Evolutionary conservation across 345 rosid species (phyloP).

Genomic region (Populus tremula): DNA sequence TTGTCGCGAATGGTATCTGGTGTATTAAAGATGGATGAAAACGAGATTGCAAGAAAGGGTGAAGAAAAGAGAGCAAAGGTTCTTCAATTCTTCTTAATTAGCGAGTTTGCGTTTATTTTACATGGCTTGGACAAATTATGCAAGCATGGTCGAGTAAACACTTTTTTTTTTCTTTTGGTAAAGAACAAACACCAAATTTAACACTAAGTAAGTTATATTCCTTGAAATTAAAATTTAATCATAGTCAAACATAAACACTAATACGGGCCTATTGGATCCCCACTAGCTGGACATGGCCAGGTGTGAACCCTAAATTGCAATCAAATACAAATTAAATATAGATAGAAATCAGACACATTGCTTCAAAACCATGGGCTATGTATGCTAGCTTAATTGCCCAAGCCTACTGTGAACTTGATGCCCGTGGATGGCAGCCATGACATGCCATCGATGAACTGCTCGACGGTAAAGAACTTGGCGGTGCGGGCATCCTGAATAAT

Average conservation of each 20-base stretch:
- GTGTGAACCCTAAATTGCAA: not conserved
- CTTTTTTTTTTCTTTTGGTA: too few species aligned
- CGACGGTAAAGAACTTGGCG: conserved; percentile 24
- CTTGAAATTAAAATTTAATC: not conserved
- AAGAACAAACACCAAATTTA: too few species aligned
- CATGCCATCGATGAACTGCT: conserved; percentile 22
- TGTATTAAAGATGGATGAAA: not conserved
- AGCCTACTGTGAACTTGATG: conserved; percentile 21
- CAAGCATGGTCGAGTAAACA: too few species aligned
- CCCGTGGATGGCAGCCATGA: conserved; percentile 28
- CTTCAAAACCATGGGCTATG: not conserved
- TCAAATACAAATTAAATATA: not conserved
- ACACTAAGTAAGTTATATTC: not conserved
- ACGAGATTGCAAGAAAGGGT: conserved; percentile 15
- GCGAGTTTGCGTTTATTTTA: too few species aligned
- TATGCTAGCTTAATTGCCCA: conserved; percentile 7
- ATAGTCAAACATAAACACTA: not conserved
- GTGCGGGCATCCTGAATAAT: conserved; percentile 16
- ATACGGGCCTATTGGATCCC: not conserved
- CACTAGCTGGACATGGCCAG: not conserved
- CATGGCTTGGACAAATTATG: too few species aligned
- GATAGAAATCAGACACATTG: not conserved
- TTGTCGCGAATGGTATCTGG: conserved; percentile 20
- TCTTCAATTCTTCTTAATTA: too few species aligned
- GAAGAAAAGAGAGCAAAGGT: conserved; percentile 12